phyloP scores from a whole-genome alignment of 345 rosid genomes.

The Crucihimalaya himalaica region DNA sequence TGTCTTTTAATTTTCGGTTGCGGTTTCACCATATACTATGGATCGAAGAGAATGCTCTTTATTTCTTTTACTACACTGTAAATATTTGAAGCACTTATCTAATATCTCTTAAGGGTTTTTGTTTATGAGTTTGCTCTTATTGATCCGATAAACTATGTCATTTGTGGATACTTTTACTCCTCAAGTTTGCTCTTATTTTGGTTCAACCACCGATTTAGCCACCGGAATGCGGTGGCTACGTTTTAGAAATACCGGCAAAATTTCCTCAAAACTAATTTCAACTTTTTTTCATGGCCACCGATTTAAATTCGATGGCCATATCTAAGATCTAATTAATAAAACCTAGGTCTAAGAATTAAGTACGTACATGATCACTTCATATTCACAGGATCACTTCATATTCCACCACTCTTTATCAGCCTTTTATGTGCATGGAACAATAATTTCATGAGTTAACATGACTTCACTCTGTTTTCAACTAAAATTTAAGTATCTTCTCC shows the following conservation, averaged over 20 bases:
- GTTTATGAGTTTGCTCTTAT: slow-evolving; percentile 20
- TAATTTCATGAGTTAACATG: neutral
- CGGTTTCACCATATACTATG: slow-evolving; percentile 31
- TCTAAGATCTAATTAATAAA: too few species aligned
- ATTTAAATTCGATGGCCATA: too few species aligned
- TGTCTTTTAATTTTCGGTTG: slow-evolving; percentile 11
- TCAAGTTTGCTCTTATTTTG: too few species aligned
- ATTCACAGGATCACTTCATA: too few species aligned
- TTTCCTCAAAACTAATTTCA: too few species aligned
- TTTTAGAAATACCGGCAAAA: too few species aligned
- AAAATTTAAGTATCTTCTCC: neutral
- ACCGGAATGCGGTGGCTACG: too few species aligned
- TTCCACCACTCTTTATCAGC: neutral
- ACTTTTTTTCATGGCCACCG: too few species aligned
- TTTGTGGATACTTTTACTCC: too few species aligned
- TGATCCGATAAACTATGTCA: neutral
- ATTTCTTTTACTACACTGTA: slow-evolving; percentile 43
- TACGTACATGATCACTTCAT: too few species aligned
- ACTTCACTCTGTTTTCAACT: neutral
- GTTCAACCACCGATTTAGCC: too few species aligned
- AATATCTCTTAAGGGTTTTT: slow-evolving; percentile 15
- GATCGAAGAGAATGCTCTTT: slow-evolving; percentile 38
- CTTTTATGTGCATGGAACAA: neutral
- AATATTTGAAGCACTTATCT: slow-evolving; percentile 38
- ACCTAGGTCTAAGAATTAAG: too few species aligned